Evolutionary conservation across 2,329 filamentous ascomycete genomes (phyloP), one percentile per base, ranked within the genome.

Genomic region (Aspergillus versicolor): DNA sequence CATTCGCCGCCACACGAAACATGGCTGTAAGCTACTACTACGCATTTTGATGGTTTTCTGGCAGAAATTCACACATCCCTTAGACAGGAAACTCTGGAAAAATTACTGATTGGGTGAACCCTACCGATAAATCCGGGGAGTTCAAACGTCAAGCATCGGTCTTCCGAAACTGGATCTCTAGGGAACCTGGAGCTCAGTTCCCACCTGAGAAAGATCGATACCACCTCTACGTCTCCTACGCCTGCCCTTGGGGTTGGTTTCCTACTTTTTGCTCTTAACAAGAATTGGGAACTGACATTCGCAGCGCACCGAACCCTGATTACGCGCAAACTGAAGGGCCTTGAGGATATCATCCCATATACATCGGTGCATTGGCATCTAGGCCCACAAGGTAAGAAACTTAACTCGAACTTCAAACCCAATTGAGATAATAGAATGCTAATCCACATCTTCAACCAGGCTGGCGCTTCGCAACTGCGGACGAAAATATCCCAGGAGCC

Each of bases 361-460:
- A 94, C 91, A 0, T 86, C 85, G n/a, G 92, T 97, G 52, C 92
- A 97, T 76, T 97, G 92, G 93, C 88, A 96, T 67, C 86, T 97
- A 79, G 86, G 66, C 60, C 87, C 78, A 70, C 85, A 78, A 77
- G 87, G 85, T 83, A 73, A 47, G 5, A 15, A 32, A 6, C 15
- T 12, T 3, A 27, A n/a, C 13, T 45, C 21, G 30, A 4, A 8
- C 21, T 40, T 30, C 6, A 9, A 47, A 15, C 11, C 40, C 17
- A 9, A 19, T 34, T 34, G 24, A 19, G 15, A 32, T n/a, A 2
- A 21, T 12, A 17, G 7, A 19, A 15, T 11, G 30, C 27, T 30
- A 44, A 50, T 15, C 19, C 27, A 30, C 9, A 45, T 41, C 3
- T 17, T 15, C 19, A 37, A 22, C 37, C 61, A 86, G 87, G 92